Evolutionary conservation across 106 monocot genomes (phyloP), one percentile per base, ranked within the genome.

Genomic region (Alisma plantagoaquatica): DNA sequence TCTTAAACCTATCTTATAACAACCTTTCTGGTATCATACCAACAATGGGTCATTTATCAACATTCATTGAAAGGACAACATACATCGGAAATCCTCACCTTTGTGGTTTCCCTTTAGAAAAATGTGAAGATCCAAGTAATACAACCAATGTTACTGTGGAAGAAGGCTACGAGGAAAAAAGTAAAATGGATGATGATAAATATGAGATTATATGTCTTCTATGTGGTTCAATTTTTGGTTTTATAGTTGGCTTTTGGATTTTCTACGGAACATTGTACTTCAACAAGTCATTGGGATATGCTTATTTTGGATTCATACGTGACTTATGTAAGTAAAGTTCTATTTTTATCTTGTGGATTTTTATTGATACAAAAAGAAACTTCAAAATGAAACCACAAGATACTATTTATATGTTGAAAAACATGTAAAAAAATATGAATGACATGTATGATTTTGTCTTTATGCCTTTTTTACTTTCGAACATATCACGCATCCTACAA

Each of bases 1-100:
- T 57, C 57, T 43, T 70, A 19, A 70, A 70, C 48, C 15, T 70
- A 9, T 76, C 65, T 6, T 49, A 48, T 7, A 70, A 70, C 21
- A 65, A 60, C 25, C 18, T 76, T 1, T 65, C 59, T 1, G 65
- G 70, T 3, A 53, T 19, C 18, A 70, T 76, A 23, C 75, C 75
- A 6, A 23, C 52, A 3, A 47, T 10, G 5, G 6, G 22, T 41
- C 57, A 43, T 23, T 43, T 58, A 38, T 8, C 5, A 1, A 58
- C 57, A 6, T 58, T 58, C 27, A 27, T 15, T 3, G 16, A 46
- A 33, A 8, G 54, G 16, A 71, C 61, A 2, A 55, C 50, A 1
- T 70, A 70, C 38, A 24, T 45, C 2, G 71, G 66, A 8, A 77
- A 77, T 27, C 11, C 22, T 24, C 6, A 33, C 17, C 65, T 77